These are phyloP conservation scores for Yamadazyma takamatsuzukensis DNA, from an alignment of 805 yeast species.

Conservation along the genomic window DNA sequence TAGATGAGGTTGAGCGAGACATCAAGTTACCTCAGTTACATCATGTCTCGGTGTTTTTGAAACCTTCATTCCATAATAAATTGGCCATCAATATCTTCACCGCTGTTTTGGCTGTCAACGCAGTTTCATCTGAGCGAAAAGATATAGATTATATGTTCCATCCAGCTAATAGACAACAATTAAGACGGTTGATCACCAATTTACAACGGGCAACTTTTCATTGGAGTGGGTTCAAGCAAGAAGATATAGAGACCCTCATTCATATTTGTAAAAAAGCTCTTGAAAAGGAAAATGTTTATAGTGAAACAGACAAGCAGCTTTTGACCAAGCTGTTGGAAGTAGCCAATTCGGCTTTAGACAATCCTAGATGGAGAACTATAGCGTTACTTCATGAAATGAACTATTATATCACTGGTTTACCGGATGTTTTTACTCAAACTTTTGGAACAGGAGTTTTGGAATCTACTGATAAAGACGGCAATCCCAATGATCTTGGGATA, in stretches of 20 bases:
- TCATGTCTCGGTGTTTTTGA: constrained; percentile 55
- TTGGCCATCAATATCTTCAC: constrained; percentile 60
- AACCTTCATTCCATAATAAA: constrained; percentile 61
- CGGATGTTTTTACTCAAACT: constrained; percentile 33
- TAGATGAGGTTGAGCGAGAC: constrained; percentile 52
- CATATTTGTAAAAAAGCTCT: constrained; percentile 46
- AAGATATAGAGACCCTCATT: constrained; percentile 53
- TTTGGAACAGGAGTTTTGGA: constrained; percentile 44
- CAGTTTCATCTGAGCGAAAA: constrained; percentile 65
- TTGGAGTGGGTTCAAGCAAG: constrained; percentile 69
- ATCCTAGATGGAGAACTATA: constrained; percentile 55
- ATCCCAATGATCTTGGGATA: constrained; percentile 28
- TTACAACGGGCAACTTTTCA: constrained; percentile 65
- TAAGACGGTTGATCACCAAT: constrained; percentile 56
- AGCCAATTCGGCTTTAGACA: constrained; percentile 48
- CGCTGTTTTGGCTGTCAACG: constrained; percentile 67
- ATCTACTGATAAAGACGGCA: constrained; percentile 9
- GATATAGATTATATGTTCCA: constrained; percentile 73
- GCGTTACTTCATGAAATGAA: constrained; percentile 66
- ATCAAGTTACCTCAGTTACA: constrained; percentile 55
- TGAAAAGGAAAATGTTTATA: constrained; percentile 33
- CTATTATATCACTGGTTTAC: constrained; percentile 47
- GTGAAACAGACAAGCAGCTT: constrained; percentile 35
- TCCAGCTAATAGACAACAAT: constrained; percentile 49
- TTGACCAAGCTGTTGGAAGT: constrained; percentile 42